A percentile compares a stretch with the other conserved stretches of the same genome.
These are phyloP conservation scores for Fusarium coicis DNA, from an alignment of 2,329 filamentous ascomycete species.

Conservation along the genomic window DNA sequence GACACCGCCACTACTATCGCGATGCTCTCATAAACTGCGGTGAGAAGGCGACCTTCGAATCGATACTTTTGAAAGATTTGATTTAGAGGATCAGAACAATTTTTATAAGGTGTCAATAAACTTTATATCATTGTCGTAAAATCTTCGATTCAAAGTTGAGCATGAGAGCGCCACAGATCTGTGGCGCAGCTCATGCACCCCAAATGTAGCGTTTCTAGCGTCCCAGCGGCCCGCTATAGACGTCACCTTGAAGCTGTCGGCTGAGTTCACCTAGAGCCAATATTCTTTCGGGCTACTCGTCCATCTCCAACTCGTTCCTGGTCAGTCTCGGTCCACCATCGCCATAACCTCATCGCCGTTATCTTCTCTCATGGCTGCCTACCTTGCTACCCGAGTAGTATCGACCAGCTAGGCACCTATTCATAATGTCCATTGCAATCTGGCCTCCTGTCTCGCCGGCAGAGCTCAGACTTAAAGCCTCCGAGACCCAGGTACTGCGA, in stretches of 20 bases:
- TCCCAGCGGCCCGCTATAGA: slow-evolving; percentile 19
- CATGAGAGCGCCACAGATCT: slow-evolving; percentile 15
- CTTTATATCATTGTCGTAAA: not conserved
- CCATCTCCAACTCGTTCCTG: slow-evolving; percentile 36
- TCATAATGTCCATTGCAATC: slow-evolving; percentile 67
- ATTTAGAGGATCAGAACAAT: too few species aligned
- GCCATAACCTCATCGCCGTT: not conserved
- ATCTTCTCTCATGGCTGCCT: slow-evolving; percentile 40
- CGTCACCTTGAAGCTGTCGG: slow-evolving; percentile 28
- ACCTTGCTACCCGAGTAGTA: not conserved
- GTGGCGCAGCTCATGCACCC: slow-evolving; percentile 29
- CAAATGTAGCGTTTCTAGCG: slow-evolving; percentile 1
- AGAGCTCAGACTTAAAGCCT: slow-evolving; percentile 61
- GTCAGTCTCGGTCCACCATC: slow-evolving; percentile 3
- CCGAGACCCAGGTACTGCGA: slow-evolving; percentile 61
- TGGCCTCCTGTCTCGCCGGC: slow-evolving; percentile 65
- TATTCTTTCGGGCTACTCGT: slow-evolving; percentile 21
- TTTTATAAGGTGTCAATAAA: not conserved
- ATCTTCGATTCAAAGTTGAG: not conserved
- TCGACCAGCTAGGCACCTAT: slow-evolving; percentile 17
- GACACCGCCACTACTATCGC: slow-evolving; percentile 10
- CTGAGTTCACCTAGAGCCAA: slow-evolving; percentile 11
- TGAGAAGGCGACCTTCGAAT: not conserved
- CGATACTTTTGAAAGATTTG: not conserved
- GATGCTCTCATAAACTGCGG: not conserved